Evolutionary conservation across 139 green algal species (phyloP).

Genomic region (Trebouxia sp.): DNA sequence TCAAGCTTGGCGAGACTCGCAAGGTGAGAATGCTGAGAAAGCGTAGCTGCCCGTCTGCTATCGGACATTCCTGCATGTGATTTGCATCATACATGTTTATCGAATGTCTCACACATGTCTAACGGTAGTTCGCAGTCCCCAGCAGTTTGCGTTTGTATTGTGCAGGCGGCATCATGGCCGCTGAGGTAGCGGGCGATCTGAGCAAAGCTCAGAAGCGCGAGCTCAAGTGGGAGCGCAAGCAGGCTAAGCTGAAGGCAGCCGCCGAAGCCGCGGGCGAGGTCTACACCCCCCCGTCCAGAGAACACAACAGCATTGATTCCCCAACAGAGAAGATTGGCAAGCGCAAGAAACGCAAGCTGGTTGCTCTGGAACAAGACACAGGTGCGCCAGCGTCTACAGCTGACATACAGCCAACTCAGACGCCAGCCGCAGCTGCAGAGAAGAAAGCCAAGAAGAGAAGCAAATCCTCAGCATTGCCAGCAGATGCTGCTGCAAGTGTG

Average conservation of each 20-base stretch:
- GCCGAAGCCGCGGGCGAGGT: neutral
- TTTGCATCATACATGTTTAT: no score
- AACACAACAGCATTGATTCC: neutral
- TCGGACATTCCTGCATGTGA: no score
- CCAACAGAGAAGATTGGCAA: slow-evolving; percentile 12
- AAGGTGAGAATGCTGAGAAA: no score
- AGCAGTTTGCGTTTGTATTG: no score
- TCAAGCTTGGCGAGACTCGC: no score
- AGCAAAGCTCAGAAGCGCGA: slow-evolving; percentile 11
- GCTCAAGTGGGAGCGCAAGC: slow-evolving; percentile 21
- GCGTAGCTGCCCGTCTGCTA: no score
- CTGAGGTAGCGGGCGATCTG: neutral
- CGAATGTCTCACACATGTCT: no score
- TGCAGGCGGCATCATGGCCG: neutral
- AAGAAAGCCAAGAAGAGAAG: neutral
- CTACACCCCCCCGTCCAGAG: neutral
- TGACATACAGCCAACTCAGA: neutral
- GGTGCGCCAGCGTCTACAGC: neutral
- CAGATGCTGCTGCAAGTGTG: no score
- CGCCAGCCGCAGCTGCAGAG: neutral
- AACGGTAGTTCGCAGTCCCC: no score
- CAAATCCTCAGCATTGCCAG: no score
- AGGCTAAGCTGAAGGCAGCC: slow-evolving; percentile 1
- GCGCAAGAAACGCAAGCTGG: slow-evolving; percentile 19
- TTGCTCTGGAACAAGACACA: neutral